phyloP scores from a whole-genome alignment of 441 rosid species.

The Populus hybrid region DNA sequence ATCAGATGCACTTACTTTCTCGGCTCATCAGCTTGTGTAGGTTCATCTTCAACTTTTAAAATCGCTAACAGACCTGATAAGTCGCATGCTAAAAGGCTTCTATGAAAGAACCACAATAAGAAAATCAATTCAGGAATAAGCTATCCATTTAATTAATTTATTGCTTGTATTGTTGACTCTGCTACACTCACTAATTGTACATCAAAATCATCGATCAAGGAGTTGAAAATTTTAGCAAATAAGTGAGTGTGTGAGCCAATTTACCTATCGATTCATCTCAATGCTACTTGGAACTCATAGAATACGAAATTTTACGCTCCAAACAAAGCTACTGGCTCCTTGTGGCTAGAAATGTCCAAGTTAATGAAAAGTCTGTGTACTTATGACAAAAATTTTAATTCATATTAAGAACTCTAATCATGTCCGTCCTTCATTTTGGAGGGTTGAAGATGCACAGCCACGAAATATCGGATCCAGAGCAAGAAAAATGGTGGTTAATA shows the following conservation, averaged over 20 bases:
- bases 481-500: conserved; percentile 51
- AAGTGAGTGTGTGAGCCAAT: background rate
- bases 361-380: background rate
- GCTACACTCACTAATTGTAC: background rate
- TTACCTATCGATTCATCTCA: background rate
- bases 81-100: conserved; percentile 51
- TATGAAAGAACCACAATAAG: conserved; percentile 46
- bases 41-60: conserved; percentile 39
- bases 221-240: background rate
- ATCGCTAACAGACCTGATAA: conserved; percentile 52
- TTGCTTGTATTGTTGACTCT: background rate
- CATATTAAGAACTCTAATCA: background rate
- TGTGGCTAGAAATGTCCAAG: no score
- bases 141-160: background rate
- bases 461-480: conserved; percentile 59
- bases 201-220: background rate
- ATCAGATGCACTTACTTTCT: conserved; percentile 36
- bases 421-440: conserved; percentile 46
- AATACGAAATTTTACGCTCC: background rate
- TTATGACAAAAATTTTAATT: background rate
- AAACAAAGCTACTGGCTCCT: background rate
- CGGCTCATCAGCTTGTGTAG: conserved; percentile 23
- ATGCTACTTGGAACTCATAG: background rate
- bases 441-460: conserved; percentile 48
- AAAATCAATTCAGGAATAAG: background rate